Base-by-base conservation (phyloP, 768 basidiomycete species). In the Rhizopogon salebrosus region DNA sequence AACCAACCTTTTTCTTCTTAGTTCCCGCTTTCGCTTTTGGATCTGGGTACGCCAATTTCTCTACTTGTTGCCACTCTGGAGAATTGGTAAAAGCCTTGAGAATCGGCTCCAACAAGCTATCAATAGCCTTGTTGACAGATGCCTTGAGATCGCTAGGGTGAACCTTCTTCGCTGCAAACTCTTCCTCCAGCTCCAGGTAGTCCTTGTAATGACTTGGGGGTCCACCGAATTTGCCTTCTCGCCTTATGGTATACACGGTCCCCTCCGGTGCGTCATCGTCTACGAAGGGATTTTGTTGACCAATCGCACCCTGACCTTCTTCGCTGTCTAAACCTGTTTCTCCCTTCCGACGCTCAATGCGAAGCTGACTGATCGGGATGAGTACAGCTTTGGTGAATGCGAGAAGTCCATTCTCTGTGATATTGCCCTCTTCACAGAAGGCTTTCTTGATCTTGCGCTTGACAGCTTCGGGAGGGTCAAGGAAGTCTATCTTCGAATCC, bases 401-500 rank as follows among this genome's bases (percentile, higher is more conserved):
- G 4, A 97, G 79, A 0, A 98, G 73, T 24, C 92, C 95, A 68
- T 99, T 99, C 23, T 89, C 92, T 41, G 82, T 79, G 48, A 84
- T 73, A 64, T 89, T 93, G 14, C 94, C 95, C 61, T 95, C 92
- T 61, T 95, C 93, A 68, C 95, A 98, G 66, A 95, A 93, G 1
- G 97, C 95, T 22, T 76, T 75, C 69, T 89, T 92, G 70, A 98
- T 82, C 75, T 98, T 98, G 70, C 84, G 85, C 63, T 87, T 85
- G 45, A 98, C 81, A 38, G 75, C 80, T 26, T 90, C 88, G 0
- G 94, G 85, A 3, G 83, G 67, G 69, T 98, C 95, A 56, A 99
- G 84, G 70, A 98, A 92, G 73, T 99, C 97, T 67, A 98, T 95
- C 71, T 99, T 99, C 57, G 90, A 94, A 67, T 97, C 92, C 27